A percentile compares a stretch with the other conserved stretches of the same genome.
phyloP scores from a whole-genome alignment of 306 rosid species.

The Vicia sativa region DNA sequence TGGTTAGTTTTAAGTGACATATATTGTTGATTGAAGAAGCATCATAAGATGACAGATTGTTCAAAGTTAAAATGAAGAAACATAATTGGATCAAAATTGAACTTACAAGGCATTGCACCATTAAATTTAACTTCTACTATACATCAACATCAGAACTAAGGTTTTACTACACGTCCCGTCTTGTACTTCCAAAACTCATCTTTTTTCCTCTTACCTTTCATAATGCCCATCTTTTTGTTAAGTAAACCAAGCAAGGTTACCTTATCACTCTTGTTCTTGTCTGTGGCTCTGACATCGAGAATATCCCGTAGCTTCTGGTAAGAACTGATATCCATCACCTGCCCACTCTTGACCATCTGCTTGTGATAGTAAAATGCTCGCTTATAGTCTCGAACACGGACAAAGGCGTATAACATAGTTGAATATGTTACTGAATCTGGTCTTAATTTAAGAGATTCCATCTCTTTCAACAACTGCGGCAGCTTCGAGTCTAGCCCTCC shows the following conservation, averaged over 20 bases:
- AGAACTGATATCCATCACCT: conserved; percentile 61
- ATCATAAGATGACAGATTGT: neutral
- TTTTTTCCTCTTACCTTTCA: conserved; percentile 66
- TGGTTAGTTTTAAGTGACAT: no score
- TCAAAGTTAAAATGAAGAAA: conserved; percentile 29
- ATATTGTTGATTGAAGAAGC: no score
- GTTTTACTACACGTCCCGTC: conserved; percentile 45
- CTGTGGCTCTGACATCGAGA: conserved; percentile 65
- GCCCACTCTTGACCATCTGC: conserved; percentile 73
- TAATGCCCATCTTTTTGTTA: conserved; percentile 59
- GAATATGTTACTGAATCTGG: conserved; percentile 86
- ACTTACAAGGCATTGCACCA: conserved; percentile 23
- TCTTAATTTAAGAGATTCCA: conserved; percentile 66
- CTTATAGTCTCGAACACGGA: conserved; percentile 69
- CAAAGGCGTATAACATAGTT: conserved; percentile 80
- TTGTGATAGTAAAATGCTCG: conserved; percentile 80
- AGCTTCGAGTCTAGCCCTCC: conserved; percentile 81
- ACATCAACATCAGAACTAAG: conserved; percentile 31
- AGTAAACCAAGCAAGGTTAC: conserved; percentile 61
- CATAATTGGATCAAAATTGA: conserved; percentile 30
- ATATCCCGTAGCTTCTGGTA: conserved; percentile 69
- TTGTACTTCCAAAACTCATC: conserved; percentile 92
- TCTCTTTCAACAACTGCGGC: conserved; percentile 79
- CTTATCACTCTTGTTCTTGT: conserved; percentile 71
- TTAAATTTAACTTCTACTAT: neutral